These are phyloP conservation scores for Wickerhamiella shivajii DNA, from an alignment of 805 yeast genomes.

Conservation along the genomic window DNA sequence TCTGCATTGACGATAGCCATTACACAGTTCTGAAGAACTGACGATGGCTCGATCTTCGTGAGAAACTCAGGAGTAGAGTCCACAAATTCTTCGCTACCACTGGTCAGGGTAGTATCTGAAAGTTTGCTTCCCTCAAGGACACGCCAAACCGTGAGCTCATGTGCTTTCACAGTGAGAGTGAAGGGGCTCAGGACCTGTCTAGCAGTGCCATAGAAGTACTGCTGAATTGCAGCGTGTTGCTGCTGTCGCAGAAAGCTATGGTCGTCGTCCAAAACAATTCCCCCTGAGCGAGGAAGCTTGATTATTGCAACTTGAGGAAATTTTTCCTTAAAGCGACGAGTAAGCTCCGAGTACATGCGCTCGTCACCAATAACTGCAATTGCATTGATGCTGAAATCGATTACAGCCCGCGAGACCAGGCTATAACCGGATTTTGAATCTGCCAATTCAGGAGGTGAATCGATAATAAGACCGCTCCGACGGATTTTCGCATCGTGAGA, in stretches of 20 bases:
- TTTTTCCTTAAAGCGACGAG: slow-evolving; percentile 27
- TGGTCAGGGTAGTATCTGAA: slow-evolving; percentile 5
- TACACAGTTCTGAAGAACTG: slow-evolving; percentile 54
- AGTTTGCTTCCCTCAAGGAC: slow-evolving; percentile 29
- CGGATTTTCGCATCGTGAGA: slow-evolving; percentile 32
- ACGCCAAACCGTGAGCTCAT: slow-evolving; percentile 46
- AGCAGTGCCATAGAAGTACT: slow-evolving; percentile 75
- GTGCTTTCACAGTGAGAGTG: slow-evolving; percentile 57
- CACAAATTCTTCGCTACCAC: slow-evolving; percentile 5
- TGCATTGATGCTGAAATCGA: slow-evolving; percentile 44
- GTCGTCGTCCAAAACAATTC: slow-evolving; percentile 63
- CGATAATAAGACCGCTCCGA: slow-evolving; percentile 50
- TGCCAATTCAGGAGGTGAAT: slow-evolving; percentile 43
- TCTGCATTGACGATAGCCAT: slow-evolving; percentile 47
- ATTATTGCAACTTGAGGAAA: slow-evolving; percentile 30
- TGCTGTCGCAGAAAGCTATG: slow-evolving; percentile 42
- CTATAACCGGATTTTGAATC: slow-evolving; percentile 32
- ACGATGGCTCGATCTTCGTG: slow-evolving; percentile 24
- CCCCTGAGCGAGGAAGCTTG: slow-evolving; percentile 58
- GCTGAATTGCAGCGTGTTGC: slow-evolving; percentile 67
- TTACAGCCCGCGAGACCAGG: slow-evolving; percentile 40
- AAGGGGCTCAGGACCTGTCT: slow-evolving; percentile 63
- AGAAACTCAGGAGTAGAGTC: slow-evolving; percentile 23
- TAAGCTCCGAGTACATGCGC: slow-evolving; percentile 47
- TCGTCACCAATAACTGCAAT: slow-evolving; percentile 62